These are phyloP conservation scores for barley (Hordeum vulgare) DNA, from an alignment of 176 grass and related monocot genomes.

Conservation along the genomic window DNA sequence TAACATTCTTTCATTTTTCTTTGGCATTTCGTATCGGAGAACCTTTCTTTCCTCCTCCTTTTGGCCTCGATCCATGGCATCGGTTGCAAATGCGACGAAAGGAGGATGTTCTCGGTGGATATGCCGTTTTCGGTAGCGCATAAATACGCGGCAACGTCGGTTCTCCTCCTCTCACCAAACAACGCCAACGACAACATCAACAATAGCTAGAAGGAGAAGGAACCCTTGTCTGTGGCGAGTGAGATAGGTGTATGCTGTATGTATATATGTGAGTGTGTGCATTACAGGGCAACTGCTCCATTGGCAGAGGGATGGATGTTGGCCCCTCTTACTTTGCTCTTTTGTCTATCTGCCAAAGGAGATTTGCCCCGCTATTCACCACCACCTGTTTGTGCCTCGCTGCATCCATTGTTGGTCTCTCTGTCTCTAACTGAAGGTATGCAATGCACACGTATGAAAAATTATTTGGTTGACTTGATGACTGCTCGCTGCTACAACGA, in stretches of 20 bases:
- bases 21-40: neutral
- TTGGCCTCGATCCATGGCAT: neutral
- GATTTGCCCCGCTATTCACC: conserved; percentile 29
- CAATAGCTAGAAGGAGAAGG: neutral
- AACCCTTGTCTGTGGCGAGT: neutral
- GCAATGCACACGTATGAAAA: neutral
- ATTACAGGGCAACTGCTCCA: conserved; percentile 41
- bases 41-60: neutral
- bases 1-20: neutral
- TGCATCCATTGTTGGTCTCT: neutral
- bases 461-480: no score
- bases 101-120: conserved; percentile 7
- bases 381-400: neutral
- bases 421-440: neutral
- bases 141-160: neutral
- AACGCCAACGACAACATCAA: neutral
- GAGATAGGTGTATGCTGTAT: neutral
- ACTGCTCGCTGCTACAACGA: no score
- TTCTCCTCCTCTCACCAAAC: neutral
- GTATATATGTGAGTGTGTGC: neutral
- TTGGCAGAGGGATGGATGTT: conserved; percentile 25
- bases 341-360: conserved; percentile 28
- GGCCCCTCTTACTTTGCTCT: neutral
- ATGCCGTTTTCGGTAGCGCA: conserved; percentile 18
- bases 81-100: neutral